These are phyloP conservation scores for Ogataea thermomethanolica DNA, from an alignment of 805 yeast genomes.

Conservation along the genomic window DNA sequence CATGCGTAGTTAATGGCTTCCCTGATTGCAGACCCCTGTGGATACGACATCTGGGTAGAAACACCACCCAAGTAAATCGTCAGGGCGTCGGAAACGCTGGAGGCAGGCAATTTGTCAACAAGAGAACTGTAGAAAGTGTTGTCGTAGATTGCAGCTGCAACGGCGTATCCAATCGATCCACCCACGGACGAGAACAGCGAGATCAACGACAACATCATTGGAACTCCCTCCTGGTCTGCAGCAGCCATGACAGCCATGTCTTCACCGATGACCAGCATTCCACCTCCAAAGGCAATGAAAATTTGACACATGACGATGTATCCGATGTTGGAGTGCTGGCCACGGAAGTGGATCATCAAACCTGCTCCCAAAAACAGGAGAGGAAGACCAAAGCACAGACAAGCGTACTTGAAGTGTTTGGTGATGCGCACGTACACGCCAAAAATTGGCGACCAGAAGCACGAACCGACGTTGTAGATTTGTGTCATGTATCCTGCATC, in stretches of 20 bases:
- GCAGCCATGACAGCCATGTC: slow-evolving; percentile 36
- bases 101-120: slow-evolving; percentile 26
- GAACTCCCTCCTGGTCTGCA: slow-evolving; percentile 41
- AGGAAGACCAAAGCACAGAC: slow-evolving; percentile 23
- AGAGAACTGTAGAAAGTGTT: slow-evolving; percentile 29
- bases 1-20: slow-evolving; percentile 28
- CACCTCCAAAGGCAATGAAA: slow-evolving; percentile 40
- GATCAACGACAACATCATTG: slow-evolving; percentile 37
- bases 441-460: slow-evolving; percentile 23
- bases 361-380: slow-evolving; percentile 24
- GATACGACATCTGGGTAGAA: slow-evolving; percentile 21
- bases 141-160: slow-evolving; percentile 38
- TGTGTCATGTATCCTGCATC: slow-evolving; percentile 27
- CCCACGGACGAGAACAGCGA: slow-evolving; percentile 36
- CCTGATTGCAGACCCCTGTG: slow-evolving; percentile 26
- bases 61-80: slow-evolving; percentile 25
- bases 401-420: slow-evolving; percentile 22
- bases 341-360: slow-evolving; percentile 27
- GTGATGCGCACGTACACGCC: slow-evolving; percentile 22
- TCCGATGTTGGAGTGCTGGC: slow-evolving; percentile 19
- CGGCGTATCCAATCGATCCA: slow-evolving; percentile 38
- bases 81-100: slow-evolving; percentile 10
- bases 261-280: slow-evolving; percentile 31
- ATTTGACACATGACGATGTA: slow-evolving; percentile 31
- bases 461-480: slow-evolving; percentile 26